phyloP scores from a whole-genome alignment of 257 asterid genomes.

The Galeopsis tetrahit region DNA sequence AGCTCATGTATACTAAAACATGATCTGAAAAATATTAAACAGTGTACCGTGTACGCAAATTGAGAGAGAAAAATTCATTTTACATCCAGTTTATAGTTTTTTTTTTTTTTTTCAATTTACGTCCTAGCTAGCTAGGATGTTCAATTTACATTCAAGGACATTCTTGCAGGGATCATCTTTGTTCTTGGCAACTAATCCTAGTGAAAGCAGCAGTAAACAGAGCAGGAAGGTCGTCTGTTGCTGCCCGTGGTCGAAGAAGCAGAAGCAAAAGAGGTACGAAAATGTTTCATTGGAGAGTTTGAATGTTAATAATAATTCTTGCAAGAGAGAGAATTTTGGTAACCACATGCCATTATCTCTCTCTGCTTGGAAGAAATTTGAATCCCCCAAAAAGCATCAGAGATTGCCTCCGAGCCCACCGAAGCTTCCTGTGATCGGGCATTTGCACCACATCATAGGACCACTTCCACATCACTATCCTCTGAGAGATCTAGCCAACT shows the following conservation, averaged over 20 bases:
- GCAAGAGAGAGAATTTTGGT: neutral
- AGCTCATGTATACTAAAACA: too few species aligned
- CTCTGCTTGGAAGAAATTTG: conserved; percentile 28
- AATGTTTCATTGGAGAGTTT: neutral
- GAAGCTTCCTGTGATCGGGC: conserved; percentile 31
- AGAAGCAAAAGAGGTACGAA: conserved; percentile 8
- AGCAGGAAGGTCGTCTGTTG: conserved; percentile 17
- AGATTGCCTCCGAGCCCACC: conserved; percentile 40
- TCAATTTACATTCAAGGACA: conserved; percentile 12
- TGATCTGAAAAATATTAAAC: too few species aligned
- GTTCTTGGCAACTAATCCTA: conserved; percentile 5
- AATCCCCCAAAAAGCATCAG: neutral
- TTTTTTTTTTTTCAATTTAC: too few species aligned
- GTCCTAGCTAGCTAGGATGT: too few species aligned
- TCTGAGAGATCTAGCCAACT: conserved; percentile 26
- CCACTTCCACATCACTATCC: conserved; percentile 29
- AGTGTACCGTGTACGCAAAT: too few species aligned
- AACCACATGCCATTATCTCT: neutral
- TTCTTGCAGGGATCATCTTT: conserved; percentile 29
- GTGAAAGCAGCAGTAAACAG: conserved; percentile 28
- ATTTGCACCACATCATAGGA: conserved; percentile 23
- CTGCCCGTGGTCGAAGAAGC: conserved; percentile 30
- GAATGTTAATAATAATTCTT: neutral
- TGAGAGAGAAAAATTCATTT: too few species aligned
- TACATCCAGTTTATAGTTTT: too few species aligned